Evolutionary conservation across 352 stramenopile species (phyloP).

Genomic region (Globisporangium paroecandrum): DNA sequence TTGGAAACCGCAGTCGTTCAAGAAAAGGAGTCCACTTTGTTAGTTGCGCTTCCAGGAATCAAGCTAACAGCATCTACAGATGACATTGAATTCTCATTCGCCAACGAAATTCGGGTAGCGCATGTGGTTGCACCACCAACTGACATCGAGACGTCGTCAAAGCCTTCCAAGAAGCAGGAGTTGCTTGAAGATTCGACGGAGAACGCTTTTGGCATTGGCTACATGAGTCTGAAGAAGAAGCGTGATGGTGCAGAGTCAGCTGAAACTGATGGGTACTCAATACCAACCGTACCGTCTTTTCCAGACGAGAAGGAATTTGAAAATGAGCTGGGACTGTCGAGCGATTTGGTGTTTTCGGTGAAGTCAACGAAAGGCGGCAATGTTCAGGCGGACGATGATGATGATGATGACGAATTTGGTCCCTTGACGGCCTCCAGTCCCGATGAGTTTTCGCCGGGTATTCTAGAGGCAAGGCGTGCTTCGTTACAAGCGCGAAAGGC

Average conservation of each 20-base stretch:
- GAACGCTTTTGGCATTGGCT: conserved; percentile 54
- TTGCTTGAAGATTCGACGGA: conserved; percentile 16
- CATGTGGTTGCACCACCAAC: conserved; percentile 26
- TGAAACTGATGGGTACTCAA: conserved; percentile 22
- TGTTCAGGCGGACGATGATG: conserved; percentile 7
- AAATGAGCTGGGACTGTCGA: conserved; percentile 30
- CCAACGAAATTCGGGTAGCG: conserved; percentile 32
- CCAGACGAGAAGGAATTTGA: conserved; percentile 51
- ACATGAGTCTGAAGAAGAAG: conserved; percentile 48
- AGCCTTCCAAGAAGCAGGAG: conserved; percentile 24
- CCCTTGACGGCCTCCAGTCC: neutral
- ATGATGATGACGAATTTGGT: conserved; percentile 38
- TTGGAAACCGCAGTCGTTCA: neutral
- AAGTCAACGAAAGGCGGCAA: conserved; percentile 5
- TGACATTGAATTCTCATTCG: conserved; percentile 21
- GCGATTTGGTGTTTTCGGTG: conserved; percentile 36
- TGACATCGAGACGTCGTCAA: conserved; percentile 15
- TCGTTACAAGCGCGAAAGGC: conserved; percentile 24
- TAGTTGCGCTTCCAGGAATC: conserved; percentile 4
- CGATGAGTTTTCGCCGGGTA: neutral
- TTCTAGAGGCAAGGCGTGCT: conserved; percentile 21
- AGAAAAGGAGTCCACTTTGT: neutral
- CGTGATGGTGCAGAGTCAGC: neutral
- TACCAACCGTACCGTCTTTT: conserved; percentile 38
- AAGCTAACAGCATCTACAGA: conserved; percentile 7